Base-by-base conservation (phyloP, 2,329 filamentous ascomycete species). In the Zasmidium citrigriseum region DNA sequence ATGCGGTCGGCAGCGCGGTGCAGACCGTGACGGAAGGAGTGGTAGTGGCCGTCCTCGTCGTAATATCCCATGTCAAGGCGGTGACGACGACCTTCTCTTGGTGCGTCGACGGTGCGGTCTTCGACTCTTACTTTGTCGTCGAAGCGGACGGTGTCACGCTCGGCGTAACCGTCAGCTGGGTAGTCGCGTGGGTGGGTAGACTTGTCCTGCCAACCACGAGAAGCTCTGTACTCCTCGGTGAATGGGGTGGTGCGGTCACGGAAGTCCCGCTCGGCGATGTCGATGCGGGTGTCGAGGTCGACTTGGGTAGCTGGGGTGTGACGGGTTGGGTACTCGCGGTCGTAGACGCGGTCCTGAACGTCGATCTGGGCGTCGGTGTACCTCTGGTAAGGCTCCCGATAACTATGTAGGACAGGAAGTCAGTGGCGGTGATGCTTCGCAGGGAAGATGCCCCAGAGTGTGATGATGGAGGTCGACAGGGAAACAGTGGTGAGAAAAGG, bases 31-130 rank as follows among this genome's bases (percentile, higher is more conserved):
- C 87, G 86, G 82, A 90, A 85, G 68, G 84, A 87, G 80, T 89
- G 87, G 79, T 89, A 89, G 69, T 89, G 83, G 73, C 87, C 87
- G 76, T 89, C 86, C 80, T 89, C 85, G 85, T 89, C 87, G 86
- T 89, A 89, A 81, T 89, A 90, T 82, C 87, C 87, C 87, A 90
- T 90, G 73, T 87, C 86, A 82, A 77, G 77, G 74, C 79, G 77
- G 73, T 77, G 76, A 67, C 76, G 76, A 54, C 58, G 64, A 46
- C 59, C 62, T 52, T 58, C 29, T 46, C 49, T 60, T 62, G 77
- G 74, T 66, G 76, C 71, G 72, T 84, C 82, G 72, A 81, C 77
- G 71, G 82, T 83, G 66, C 77, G 77, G 68, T 76, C 73, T 73
- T 78, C 72, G 76, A 82, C 78, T 73, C 78, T 78, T 70, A 84